Evolutionary conservation across 83 land plant genomes (phyloP), one percentile per base, ranked within the genome.

Genomic region (Picea abies): DNA sequence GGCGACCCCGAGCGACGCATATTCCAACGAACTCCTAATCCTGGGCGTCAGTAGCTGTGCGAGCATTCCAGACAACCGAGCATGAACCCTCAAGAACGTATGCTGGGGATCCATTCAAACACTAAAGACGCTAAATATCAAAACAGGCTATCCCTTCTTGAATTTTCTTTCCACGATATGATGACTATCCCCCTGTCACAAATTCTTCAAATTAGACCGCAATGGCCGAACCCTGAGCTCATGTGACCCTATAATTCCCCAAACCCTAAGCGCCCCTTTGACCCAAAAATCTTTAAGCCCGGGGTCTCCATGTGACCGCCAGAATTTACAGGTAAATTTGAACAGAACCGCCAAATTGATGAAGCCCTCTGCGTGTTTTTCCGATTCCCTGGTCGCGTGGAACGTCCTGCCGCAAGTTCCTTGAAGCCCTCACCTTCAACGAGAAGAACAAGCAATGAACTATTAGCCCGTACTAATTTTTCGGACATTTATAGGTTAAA

Each of bases 101-200:
- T 97, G 99, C 87, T 96, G 99, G 14, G 99, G 98, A 91, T 97
- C 99, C 99, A 97, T 97, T 80, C 64, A 72, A 61, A 44, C 70
- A 16, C 63, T 62, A 69, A 60, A 85, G 81, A 86, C 44, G 12
- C 44, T 17, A 7, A 37, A 70, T 19, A 19, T 9, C 44, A 32
- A 70, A 15, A 3, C 17, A 5, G 4, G 4, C 8, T 6, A 2
- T 41, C 73, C 44, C 44, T 70, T 25, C 37, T 3, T 5, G 26
- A 35, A 12, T 52, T 52, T 52, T 52, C 56, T 52, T 52, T 52
- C 14, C 12, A 52, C 56, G 14, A 12, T 52, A 52, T 11, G 56
- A 52, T 52, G 56, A 10, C 56, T 52, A 52, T 52, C 14, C 7
- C n/a, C 47, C 35, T 35, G 8, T 70, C 19, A 70, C 47, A 44